These are phyloP conservation scores for Populus simonii DNA, from an alignment of 345 rosid genomes.

Conservation along the genomic window DNA sequence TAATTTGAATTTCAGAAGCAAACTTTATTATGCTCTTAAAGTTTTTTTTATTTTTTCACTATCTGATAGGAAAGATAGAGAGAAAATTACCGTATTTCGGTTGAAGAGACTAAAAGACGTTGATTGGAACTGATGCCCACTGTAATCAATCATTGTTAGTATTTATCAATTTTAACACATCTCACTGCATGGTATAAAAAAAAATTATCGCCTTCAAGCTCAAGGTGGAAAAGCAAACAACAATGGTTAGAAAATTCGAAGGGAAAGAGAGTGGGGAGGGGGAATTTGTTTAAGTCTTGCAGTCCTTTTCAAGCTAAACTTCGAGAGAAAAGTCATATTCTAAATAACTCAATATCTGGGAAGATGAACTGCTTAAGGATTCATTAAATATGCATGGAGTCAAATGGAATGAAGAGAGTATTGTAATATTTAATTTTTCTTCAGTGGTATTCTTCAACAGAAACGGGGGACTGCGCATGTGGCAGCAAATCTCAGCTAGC, in stretches of 20 bases:
- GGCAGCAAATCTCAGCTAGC: background rate
- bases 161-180: background rate
- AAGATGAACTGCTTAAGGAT: background rate
- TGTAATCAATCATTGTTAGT: background rate
- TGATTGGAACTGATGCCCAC: background rate
- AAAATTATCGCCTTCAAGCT: too few species aligned
- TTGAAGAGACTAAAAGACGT: too few species aligned
- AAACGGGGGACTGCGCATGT: background rate
- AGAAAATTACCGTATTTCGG: too few species aligned
- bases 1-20: too few species aligned
- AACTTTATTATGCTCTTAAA: too few species aligned
- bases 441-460: background rate
- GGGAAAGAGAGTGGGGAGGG: background rate
- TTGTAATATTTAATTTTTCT: background rate
- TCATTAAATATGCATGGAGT: background rate
- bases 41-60: too few species aligned
- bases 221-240: background rate
- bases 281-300: conserved; percentile 4
- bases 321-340: conserved; percentile 5
- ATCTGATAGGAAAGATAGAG: too few species aligned
- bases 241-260: background rate
- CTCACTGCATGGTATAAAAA: background rate
- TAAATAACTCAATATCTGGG: conserved; percentile 12
- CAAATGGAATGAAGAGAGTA: background rate
- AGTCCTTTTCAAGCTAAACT: conserved; percentile 27